Evolutionary conservation across 1,284 basidiomycete genomes (phyloP).

Genomic region (Cronartium quercuum): DNA sequence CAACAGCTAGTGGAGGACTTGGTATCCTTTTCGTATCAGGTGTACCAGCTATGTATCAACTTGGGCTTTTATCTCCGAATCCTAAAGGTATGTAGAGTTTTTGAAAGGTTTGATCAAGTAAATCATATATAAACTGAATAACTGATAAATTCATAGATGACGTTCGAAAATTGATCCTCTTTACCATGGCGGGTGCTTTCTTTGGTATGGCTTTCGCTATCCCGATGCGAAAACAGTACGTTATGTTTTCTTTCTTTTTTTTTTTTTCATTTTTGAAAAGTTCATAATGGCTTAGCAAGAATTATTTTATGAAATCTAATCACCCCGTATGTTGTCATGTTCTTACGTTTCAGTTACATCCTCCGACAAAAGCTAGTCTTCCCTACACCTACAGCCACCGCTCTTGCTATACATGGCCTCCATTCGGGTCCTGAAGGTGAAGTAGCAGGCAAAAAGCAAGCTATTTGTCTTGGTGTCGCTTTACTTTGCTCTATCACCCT

Average conservation of each 20-base stretch:
- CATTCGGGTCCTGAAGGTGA: constrained; percentile 57
- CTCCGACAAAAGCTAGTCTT: constrained; percentile 64
- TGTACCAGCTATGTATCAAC: constrained; percentile 63
- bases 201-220: constrained; percentile 63
- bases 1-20: constrained; percentile 57
- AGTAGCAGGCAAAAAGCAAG: constrained; percentile 57
- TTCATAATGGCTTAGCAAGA: not conserved
- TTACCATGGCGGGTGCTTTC: constrained; percentile 59
- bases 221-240: constrained; percentile 57
- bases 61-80: constrained; percentile 54
- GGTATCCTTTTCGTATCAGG: constrained; percentile 62
- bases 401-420: constrained; percentile 61
- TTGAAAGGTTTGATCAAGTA: not conserved
- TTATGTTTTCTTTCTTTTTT: not conserved
- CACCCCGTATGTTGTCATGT: not conserved
- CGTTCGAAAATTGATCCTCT: constrained; percentile 57
- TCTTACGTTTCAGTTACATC: constrained; percentile 55
- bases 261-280: not conserved
- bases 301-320: not conserved
- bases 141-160: constrained; percentile 49
- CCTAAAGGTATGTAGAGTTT: constrained; percentile 46
- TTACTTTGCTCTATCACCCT: constrained; percentile 56
- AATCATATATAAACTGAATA: not conserved
- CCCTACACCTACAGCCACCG: constrained; percentile 64
- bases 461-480: constrained; percentile 55